A percentile compares a stretch with the other conserved stretches of the same genome.
phyloP scores from a whole-genome alignment of 2,329 filamentous ascomycete species.

The Pseudovirgaria hyperparasitica region DNA sequence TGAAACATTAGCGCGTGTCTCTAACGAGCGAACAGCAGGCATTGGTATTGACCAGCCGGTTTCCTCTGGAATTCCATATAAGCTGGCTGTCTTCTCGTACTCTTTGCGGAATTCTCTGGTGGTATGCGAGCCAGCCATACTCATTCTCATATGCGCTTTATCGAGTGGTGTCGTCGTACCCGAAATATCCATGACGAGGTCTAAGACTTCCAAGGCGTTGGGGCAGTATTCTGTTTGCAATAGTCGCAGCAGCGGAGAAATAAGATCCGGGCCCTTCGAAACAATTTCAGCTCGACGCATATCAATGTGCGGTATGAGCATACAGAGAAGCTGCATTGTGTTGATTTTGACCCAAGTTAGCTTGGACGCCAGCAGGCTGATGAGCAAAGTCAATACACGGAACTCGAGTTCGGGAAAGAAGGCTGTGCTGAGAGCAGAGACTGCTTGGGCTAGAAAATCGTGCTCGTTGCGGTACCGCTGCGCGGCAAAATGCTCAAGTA shows the following conservation, averaged over 20 bases:
- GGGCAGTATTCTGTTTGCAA: constrained; percentile 90
- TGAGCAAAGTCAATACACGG: constrained; percentile 73
- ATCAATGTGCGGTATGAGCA: constrained; percentile 78
- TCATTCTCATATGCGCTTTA: constrained; percentile 91
- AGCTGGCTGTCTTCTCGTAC: constrained; percentile 83
- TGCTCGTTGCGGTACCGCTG: constrained; percentile 53
- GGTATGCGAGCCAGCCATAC: constrained; percentile 83
- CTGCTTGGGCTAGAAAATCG: constrained; percentile 64
- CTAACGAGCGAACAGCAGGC: constrained; percentile 76
- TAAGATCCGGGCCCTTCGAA: constrained; percentile 83
- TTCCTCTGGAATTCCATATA: constrained; percentile 93
- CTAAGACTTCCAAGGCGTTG: constrained; percentile 79
- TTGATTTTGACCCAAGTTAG: constrained; percentile 83
- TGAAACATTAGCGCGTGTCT: constrained; percentile 84
- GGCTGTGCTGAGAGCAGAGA: constrained; percentile 59
- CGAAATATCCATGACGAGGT: constrained; percentile 91
- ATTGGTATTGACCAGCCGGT: constrained; percentile 94
- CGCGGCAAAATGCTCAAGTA: constrained; percentile 57
- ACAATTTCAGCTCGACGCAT: constrained; percentile 87
- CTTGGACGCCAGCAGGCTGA: constrained; percentile 82
- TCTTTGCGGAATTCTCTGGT: constrained; percentile 74
- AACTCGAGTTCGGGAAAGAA: constrained; percentile 80
- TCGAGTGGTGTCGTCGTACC: constrained; percentile 69
- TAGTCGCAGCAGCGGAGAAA: constrained; percentile 79
- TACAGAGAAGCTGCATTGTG: constrained; percentile 79